A percentile compares a stretch with the other conserved stretches of the same genome.
Evolutionary conservation across 768 basidiomycete species (phyloP).

Genomic region (Lactifluus echinatus): DNA sequence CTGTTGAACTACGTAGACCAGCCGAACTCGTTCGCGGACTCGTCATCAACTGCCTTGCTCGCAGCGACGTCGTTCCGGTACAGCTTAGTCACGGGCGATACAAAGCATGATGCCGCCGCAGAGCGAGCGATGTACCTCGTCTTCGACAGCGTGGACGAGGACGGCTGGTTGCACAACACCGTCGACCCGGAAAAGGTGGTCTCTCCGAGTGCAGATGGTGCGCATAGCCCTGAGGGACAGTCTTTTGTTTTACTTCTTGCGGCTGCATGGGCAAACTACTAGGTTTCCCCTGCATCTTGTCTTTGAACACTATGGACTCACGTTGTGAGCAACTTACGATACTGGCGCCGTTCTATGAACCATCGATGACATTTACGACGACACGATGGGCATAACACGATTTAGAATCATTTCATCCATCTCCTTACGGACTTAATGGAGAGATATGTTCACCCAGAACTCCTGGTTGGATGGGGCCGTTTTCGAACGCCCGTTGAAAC

Average conservation of each 20-base stretch:
- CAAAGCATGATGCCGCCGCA: constrained; percentile 33
- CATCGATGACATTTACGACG: neutral
- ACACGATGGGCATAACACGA: neutral
- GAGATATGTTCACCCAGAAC: too few species aligned
- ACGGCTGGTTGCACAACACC: constrained; percentile 22
- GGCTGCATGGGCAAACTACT: constrained; percentile 16
- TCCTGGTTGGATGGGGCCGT: too few species aligned
- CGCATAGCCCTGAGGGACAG: constrained; percentile 19
- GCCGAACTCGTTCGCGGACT: constrained; percentile 42
- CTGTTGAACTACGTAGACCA: constrained; percentile 47
- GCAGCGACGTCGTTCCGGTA: constrained; percentile 49
- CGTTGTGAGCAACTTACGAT: neutral
- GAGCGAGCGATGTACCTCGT: constrained; percentile 33
- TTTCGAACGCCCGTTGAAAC: too few species aligned
- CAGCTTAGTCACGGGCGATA: constrained; percentile 34
- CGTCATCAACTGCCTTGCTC: constrained; percentile 48
- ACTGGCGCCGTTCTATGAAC: neutral
- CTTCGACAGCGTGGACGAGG: constrained; percentile 30
- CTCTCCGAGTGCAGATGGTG: neutral
- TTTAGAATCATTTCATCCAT: neutral
- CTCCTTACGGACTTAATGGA: too few species aligned
- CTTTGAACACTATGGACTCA: neutral
- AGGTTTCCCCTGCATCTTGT: neutral
- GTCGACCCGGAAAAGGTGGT: constrained; percentile 5
- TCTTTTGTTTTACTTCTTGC: constrained; percentile 21